A percentile compares a stretch with the other conserved stretches of the same genome.
phyloP scores from a whole-genome alignment of 1,284 basidiomycete genomes.

The Fomitopsis palustris region DNA sequence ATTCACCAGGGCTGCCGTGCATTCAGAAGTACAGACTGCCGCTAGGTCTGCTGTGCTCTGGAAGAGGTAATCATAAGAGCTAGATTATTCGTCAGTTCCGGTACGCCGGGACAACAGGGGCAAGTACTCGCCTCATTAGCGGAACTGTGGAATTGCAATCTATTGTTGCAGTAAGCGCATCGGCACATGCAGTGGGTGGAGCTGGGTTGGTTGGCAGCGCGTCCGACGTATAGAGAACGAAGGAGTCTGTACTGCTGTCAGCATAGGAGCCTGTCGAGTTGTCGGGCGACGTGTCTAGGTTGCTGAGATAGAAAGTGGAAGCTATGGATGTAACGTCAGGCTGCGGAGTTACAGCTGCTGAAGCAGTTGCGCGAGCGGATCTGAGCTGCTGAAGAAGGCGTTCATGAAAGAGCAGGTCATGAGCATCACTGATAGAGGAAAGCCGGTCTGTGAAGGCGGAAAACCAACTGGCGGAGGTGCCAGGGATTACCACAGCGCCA shows the following conservation, averaged over 20 bases:
- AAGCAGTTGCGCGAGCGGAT: not conserved
- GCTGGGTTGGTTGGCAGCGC: not conserved
- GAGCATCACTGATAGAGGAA: not conserved
- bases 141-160: not conserved
- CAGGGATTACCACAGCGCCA: not conserved
- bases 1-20: not conserved
- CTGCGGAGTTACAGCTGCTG: not conserved
- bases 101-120: not conserved
- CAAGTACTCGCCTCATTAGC: not conserved
- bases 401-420: not conserved
- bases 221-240: not conserved
- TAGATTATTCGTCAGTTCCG: not conserved
- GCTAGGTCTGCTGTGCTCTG: not conserved
- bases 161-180: not conserved
- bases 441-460: not conserved
- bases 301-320: not conserved
- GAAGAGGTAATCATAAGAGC: not conserved
- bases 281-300: not conserved
- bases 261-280: not conserved
- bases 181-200: not conserved
- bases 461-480: not conserved
- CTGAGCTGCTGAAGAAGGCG: not conserved
- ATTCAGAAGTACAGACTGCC: not conserved
- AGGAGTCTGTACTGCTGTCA: not conserved
- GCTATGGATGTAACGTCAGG: not conserved